Conservation (phyloP, 371 early-diverging fungal species). For the Mortierella sp. region DNA sequence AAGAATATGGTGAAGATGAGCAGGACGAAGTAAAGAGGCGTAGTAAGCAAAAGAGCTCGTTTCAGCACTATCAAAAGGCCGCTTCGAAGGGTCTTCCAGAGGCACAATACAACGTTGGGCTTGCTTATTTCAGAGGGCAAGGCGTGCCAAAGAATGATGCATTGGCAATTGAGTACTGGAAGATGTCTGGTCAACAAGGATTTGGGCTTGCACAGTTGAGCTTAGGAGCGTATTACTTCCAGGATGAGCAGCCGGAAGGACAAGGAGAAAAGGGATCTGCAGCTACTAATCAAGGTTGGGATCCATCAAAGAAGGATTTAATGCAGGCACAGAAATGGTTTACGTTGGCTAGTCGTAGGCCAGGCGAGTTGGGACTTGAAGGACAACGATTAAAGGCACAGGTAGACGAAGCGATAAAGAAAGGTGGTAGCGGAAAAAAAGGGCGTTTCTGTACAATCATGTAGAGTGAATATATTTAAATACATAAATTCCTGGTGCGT, state of each 20-base stretch:
- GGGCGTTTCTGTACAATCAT: constrained; percentile 42
- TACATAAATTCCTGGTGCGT: background rate
- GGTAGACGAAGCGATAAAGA: constrained; percentile 46
- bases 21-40: background rate
- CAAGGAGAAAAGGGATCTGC: background rate
- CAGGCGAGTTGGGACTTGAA: constrained; percentile 39
- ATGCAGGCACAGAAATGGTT: constrained; percentile 55
- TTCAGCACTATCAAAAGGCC: constrained; percentile 45
- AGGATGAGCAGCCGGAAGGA: constrained; percentile 33
- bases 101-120: constrained; percentile 49
- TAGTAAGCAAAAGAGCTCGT: constrained; percentile 22
- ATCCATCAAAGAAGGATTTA: constrained; percentile 45
- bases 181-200: constrained; percentile 51
- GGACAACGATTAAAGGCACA: constrained; percentile 39
- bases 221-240: constrained; percentile 54
- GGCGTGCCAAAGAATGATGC: constrained; percentile 52
- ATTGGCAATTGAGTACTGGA: constrained; percentile 54
- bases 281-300: constrained; percentile 34
- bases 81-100: constrained; percentile 52
- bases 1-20: background rate
- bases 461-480: constrained; percentile 5
- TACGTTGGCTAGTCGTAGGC: constrained; percentile 52
- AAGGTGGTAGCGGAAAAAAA: constrained; percentile 33
- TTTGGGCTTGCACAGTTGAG: constrained; percentile 52
- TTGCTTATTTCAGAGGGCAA: constrained; percentile 34